Percentiles rank a stretch among this genome's conserved stretches.
Evolutionary conservation across 495 filamentous ascomycete species (phyloP).

Genomic region (Aspergillus funiculosus): DNA sequence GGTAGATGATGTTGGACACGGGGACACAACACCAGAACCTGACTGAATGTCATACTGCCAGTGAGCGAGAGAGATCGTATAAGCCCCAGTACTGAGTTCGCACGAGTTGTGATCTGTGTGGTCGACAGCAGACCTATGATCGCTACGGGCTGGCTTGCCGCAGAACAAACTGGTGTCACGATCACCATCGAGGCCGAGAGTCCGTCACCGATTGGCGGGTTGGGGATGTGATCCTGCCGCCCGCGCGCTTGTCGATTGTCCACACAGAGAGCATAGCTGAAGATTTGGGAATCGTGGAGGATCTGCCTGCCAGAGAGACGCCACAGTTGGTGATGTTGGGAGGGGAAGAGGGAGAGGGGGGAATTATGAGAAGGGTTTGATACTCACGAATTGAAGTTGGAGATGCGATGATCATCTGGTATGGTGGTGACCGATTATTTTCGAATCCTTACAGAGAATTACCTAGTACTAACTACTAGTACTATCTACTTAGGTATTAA

Average conservation of each 20-base stretch:
- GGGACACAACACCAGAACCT: not conserved
- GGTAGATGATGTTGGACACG: not conserved
- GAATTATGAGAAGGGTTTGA: not conserved
- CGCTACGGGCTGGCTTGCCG: constrained; percentile 12
- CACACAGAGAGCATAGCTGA: constrained; percentile 7
- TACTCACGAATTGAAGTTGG: too few relatives aligned
- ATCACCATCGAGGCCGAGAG: constrained; percentile 11
- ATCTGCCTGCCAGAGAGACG: constrained; percentile 4
- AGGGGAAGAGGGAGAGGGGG: not conserved
- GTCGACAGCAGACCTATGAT: constrained; percentile 13
- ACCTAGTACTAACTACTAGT: too few relatives aligned
- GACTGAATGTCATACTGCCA: too few relatives aligned
- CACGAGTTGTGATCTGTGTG: constrained; percentile 8
- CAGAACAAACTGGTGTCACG: constrained; percentile 7
- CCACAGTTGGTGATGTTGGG: not conserved
- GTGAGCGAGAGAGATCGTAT: too few relatives aligned
- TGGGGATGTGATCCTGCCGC: constrained; percentile 9
- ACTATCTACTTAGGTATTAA: too few relatives aligned
- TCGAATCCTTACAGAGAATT: too few relatives aligned
- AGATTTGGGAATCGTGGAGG: constrained; percentile 1
- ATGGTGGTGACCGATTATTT: too few relatives aligned
- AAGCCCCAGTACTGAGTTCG: not conserved
- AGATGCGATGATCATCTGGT: too few relatives aligned
- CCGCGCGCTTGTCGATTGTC: constrained; percentile 12
- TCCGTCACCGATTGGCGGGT: constrained; percentile 13